Conservation (phyloP, 2,329 filamentous ascomycete genomes). For the Monosporascus sp. region DNA sequence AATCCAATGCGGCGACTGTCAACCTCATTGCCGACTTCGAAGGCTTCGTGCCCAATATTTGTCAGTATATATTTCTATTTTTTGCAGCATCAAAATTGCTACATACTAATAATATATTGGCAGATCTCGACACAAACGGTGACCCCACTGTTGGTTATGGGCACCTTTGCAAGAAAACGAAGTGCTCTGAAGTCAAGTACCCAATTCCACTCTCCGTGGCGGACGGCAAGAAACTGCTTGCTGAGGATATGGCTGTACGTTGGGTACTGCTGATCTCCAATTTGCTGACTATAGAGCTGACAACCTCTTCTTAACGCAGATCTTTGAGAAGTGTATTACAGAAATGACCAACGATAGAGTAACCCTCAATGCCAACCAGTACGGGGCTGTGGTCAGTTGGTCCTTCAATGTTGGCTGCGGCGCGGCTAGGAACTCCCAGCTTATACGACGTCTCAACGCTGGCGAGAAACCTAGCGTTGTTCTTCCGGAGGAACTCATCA, state of each 20-base stretch:
- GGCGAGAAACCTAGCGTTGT: conserved; percentile 38
- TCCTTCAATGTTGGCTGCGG: conserved; percentile 46
- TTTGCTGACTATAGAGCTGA: conserved; percentile 17
- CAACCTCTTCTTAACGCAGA: no score
- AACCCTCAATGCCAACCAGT: conserved; percentile 44
- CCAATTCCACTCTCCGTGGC: conserved; percentile 37
- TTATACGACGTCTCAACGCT: conserved; percentile 38
- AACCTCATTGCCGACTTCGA: conserved; percentile 60
- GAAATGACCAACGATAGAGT: conserved; percentile 28
- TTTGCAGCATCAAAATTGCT: no score
- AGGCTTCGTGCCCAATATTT: conserved; percentile 35
- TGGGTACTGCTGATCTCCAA: no score
- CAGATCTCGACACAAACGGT: no score
- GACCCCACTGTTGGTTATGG: conserved; percentile 46
- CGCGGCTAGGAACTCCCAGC: conserved; percentile 31
- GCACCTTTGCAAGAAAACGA: conserved; percentile 37
- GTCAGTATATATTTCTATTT: neutral
- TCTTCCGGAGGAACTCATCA: conserved; percentile 38
- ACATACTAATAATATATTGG: neutral
- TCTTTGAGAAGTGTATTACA: neutral
- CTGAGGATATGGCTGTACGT: conserved; percentile 21
- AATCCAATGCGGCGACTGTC: conserved; percentile 40
- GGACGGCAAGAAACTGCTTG: conserved; percentile 35
- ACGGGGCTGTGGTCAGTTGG: conserved; percentile 47
- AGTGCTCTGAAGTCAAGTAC: conserved; percentile 41